Conservation (phyloP, 768 basidiomycete genomes). For the Suillus clintonianus region DNA sequence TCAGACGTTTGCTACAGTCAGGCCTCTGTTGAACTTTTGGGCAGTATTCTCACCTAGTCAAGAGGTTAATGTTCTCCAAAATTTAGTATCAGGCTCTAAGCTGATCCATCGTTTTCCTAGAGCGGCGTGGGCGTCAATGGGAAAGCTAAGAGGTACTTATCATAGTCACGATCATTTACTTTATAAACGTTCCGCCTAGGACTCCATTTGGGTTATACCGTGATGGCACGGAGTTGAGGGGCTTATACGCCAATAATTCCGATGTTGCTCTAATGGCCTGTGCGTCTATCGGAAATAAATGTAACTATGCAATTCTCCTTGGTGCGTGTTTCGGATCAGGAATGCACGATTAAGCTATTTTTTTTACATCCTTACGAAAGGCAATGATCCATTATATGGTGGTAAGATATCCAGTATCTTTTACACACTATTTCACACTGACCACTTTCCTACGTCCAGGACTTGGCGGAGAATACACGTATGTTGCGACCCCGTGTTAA, state of each 20-base stretch:
- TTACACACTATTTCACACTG: background rate
- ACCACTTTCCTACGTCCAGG: constrained; percentile 40
- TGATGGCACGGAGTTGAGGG: constrained; percentile 76
- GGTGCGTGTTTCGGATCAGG: constrained; percentile 42
- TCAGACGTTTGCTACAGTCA: constrained; percentile 76
- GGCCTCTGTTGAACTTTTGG: constrained; percentile 80
- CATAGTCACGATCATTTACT: background rate
- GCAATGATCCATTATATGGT: constrained; percentile 79
- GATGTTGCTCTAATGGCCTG: constrained; percentile 72
- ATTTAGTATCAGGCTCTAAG: background rate
- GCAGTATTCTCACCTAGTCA: constrained; percentile 75
- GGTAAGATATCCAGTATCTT: constrained; percentile 42
- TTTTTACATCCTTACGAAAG: constrained; percentile 32
- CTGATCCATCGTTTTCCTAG: constrained; percentile 21
- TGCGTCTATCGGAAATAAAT: constrained; percentile 57
- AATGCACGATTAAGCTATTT: background rate
- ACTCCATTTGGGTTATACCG: constrained; percentile 78
- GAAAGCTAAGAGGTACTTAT: constrained; percentile 63
- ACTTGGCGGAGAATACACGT: constrained; percentile 79
- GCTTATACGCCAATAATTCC: constrained; percentile 67
- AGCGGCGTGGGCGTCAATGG: constrained; percentile 73
- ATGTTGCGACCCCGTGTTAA: constrained; percentile 27
- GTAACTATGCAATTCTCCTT: constrained; percentile 75
- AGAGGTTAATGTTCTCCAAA: constrained; percentile 47
- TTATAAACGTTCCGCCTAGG: constrained; percentile 36